Evolutionary conservation across 73 alveolate genomes (phyloP).

Genomic region (Urostyla sp.): DNA sequence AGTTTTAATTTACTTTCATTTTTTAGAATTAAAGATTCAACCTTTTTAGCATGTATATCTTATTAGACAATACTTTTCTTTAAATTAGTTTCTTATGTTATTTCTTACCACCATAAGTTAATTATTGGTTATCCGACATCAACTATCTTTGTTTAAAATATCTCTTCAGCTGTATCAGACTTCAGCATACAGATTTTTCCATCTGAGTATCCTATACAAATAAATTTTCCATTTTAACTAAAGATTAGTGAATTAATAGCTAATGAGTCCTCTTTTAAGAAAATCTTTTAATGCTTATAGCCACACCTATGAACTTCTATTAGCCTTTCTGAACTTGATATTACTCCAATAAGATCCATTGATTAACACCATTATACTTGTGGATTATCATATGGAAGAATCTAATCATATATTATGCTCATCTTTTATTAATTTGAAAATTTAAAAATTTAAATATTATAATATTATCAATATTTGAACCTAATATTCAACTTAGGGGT

Average conservation of each 20-base stretch:
- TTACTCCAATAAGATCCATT: conserved; percentile 39
- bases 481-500: too few relatives aligned
- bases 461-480: too few relatives aligned
- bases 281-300: conserved; percentile 35
- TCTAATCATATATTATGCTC: too few relatives aligned
- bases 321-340: conserved; percentile 16
- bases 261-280: conserved; percentile 32
- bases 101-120: conserved; percentile 3
- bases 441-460: too few relatives aligned
- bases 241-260: conserved; percentile 30
- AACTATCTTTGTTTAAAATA: conserved; percentile 29
- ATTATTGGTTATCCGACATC: conserved; percentile 37
- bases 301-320: conserved; percentile 51
- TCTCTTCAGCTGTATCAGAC: conserved; percentile 46
- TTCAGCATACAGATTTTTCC: conserved; percentile 29
- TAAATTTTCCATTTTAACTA: not conserved
- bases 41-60: not conserved
- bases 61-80: not conserved
- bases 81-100: not conserved
- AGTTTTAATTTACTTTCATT: not conserved
- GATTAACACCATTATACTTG: conserved; percentile 21
- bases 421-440: too few relatives aligned
- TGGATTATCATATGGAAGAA: conserved; percentile 42
- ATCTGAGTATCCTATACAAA: conserved; percentile 31
- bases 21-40: conserved; percentile 15